Evolutionary conservation across 495 filamentous ascomycete species (phyloP), one percentile per base, ranked within the genome.

Genomic region (Podospora pseudopauciseta): DNA sequence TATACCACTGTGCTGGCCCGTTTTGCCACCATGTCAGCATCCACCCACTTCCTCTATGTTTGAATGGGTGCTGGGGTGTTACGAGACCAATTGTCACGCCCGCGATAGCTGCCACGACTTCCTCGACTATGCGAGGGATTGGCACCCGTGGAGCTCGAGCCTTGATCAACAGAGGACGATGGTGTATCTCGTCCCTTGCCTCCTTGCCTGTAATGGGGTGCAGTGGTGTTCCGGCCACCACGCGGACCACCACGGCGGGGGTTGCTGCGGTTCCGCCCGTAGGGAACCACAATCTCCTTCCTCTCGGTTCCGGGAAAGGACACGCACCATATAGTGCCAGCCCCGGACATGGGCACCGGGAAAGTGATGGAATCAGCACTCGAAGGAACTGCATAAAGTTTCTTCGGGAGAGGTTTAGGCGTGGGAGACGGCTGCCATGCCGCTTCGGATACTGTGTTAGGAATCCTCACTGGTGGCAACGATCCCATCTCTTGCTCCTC

Each of bases 401-500:
- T 81, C 64, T 71, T 74, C 11, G 71, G 76, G 0, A 81, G 69
- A 16, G 75, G 67, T 67, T 82, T 84, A 4, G 80, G 80, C 26
- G 76, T 27, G 15, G 78, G 76, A n/a, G 73, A 74, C 32, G 80
- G 77, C 73, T 80, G 74, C 86, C 87, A 80, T 71, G 79, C 73
- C 56, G 77, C 75, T 19, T 85, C 81, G 7, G 90, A 88, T 28
- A 86, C 84, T 66, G 82, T 83, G 26, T 79, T 80, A 15, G 91
- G 90, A 3, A 93, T 81, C 61, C 84, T 86, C 18, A 94, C 86
- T 44, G 86, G 83, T 13, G 91, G 91, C 23, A 91, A 77, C 56
- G 90, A 93, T 4, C 90, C 91, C 75, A 89, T 90, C 76, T 93
- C 91, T 67, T 90, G 90, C 74, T 94, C 90, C 68, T 92, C 91